These are phyloP conservation scores for Leishmania braziliensis DNA, from an alignment of 208 protist species.

Conservation along the genomic window DNA sequence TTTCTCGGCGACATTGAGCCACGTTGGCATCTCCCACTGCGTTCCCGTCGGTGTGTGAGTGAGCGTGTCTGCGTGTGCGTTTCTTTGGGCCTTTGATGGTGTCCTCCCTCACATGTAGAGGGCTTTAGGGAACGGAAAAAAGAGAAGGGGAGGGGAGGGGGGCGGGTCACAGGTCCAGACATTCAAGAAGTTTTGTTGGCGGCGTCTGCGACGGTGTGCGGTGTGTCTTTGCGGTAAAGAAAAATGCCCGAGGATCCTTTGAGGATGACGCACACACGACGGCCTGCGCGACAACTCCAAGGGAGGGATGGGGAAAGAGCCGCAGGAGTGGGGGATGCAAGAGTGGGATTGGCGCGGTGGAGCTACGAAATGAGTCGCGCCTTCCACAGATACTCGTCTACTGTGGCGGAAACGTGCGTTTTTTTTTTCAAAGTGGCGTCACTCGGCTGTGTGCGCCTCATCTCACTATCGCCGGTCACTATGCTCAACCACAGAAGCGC, in stretches of 20 bases:
- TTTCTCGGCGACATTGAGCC: constrained; percentile 96
- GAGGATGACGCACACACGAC: background rate
- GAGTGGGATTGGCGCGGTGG: background rate
- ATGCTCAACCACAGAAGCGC: background rate
- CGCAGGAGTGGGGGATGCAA: background rate
- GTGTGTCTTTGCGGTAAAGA: no score
- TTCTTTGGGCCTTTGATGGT: background rate
- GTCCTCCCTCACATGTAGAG: background rate
- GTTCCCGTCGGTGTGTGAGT: background rate
- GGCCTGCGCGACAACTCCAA: background rate
- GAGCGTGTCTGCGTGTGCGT: background rate
- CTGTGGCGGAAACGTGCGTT: background rate
- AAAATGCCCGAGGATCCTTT: background rate
- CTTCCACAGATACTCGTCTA: background rate
- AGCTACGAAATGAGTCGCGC: background rate
- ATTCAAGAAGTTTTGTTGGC: background rate
- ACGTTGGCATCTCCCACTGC: constrained; percentile 49
- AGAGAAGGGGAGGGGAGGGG: background rate
- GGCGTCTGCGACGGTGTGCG: background rate
- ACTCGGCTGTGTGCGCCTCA: background rate
- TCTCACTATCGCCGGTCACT: background rate
- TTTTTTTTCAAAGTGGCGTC: background rate
- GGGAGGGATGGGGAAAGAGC: background rate
- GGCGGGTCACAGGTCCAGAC: background rate
- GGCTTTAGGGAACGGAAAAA: background rate